A percentile compares a stretch with the other conserved stretches of the same genome.
Conservation (phyloP, 306 rosid species). For the Coriaria nepalensis region DNA sequence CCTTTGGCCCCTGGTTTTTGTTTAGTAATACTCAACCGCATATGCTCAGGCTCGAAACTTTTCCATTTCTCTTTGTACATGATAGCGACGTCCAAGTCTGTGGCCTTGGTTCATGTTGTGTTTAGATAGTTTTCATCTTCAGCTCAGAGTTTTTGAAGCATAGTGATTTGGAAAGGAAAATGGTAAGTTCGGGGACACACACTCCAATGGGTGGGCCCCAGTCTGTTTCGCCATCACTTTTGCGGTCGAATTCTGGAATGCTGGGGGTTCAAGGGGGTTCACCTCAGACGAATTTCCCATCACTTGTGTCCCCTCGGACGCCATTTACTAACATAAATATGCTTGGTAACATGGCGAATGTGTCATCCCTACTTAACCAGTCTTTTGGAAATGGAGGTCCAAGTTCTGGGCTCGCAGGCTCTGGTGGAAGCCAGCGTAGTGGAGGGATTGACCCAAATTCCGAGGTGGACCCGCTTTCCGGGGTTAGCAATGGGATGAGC, state of each 20-base stretch:
- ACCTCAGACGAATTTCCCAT: constrained; percentile 49
- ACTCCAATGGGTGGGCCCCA: constrained; percentile 76
- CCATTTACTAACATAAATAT: constrained; percentile 60
- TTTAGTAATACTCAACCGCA: constrained; percentile 33
- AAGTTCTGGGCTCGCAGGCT: constrained; percentile 55
- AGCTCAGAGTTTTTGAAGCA: constrained; percentile 21
- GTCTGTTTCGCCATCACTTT: constrained; percentile 65
- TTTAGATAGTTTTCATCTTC: constrained; percentile 32
- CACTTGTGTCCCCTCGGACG: constrained; percentile 63
- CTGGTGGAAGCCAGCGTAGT: constrained; percentile 60
- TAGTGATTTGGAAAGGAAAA: constrained; percentile 23
- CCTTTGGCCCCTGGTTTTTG: constrained; percentile 32
- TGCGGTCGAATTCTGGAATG: constrained; percentile 84
- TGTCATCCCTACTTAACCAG: constrained; percentile 68
- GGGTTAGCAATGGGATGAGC: constrained; percentile 60
- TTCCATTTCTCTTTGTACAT: constrained; percentile 36
- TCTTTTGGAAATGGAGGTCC: constrained; percentile 65
- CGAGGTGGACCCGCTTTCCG: constrained; percentile 59
- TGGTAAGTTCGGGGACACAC: constrained; percentile 90
- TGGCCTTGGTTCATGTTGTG: constrained; percentile 33
- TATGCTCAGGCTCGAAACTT: constrained; percentile 29
- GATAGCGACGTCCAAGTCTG: constrained; percentile 27
- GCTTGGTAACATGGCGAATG: constrained; percentile 70
- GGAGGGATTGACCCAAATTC: constrained; percentile 62
- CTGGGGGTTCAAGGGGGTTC: constrained; percentile 78